Evolutionary conservation across 306 rosid species (phyloP).

Genomic region (Lagenaria siceraria): DNA sequence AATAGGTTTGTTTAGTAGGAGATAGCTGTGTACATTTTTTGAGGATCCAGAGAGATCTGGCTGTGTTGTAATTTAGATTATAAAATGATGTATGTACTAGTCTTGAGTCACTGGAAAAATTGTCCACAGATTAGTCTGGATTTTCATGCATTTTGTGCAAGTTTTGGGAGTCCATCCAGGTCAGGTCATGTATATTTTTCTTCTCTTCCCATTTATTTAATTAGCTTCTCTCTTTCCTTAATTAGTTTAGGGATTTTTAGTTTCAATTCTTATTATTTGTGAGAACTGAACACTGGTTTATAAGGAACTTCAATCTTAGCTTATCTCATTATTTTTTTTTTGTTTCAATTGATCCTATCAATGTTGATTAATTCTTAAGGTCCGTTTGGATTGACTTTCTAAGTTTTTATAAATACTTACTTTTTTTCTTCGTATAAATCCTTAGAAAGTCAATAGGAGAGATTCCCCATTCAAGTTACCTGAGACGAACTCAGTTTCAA

Average conservation of each 20-base stretch:
- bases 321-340: neutral
- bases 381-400: no score
- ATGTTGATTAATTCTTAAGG: neutral
- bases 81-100: conserved; percentile 4
- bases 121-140: conserved; percentile 3
- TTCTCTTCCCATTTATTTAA: conserved; percentile 6
- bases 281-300: neutral
- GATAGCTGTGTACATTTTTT: conserved; percentile 8
- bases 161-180: conserved; percentile 9
- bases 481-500: no score
- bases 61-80: conserved; percentile 12
- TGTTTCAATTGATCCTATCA: neutral
- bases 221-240: neutral
- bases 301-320: neutral
- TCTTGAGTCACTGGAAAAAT: neutral
- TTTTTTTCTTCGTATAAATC: no score
- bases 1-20: neutral
- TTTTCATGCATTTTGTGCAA: conserved; percentile 9
- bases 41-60: conserved; percentile 10
- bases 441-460: no score
- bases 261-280: neutral
- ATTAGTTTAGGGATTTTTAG: neutral
- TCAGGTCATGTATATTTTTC: conserved; percentile 5
- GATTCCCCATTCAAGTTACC: no score
- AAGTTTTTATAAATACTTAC: no score